phyloP scores from a whole-genome alignment of 768 basidiomycete species.

The Tylopilus felleus region DNA sequence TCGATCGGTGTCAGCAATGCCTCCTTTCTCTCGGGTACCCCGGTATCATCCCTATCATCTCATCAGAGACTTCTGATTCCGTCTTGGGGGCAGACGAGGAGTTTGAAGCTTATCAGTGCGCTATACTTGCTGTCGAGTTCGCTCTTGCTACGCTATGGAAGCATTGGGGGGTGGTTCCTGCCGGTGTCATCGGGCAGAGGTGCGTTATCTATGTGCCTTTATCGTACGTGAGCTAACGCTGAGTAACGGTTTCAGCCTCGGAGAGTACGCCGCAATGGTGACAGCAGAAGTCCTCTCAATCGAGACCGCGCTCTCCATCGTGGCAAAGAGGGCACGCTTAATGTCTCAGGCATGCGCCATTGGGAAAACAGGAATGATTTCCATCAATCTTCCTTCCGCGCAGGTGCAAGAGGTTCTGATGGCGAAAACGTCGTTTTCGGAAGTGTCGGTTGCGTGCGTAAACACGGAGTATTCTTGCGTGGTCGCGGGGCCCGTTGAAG shows the following conservation, averaged over 20 bases:
- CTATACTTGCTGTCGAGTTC: constrained; percentile 61
- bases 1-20: constrained; percentile 57
- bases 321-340: constrained; percentile 56
- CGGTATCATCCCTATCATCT: constrained; percentile 47
- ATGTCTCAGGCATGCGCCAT: constrained; percentile 48
- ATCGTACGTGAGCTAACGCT: neutral
- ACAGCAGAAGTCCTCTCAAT: constrained; percentile 57
- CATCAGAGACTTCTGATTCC: constrained; percentile 20
- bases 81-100: constrained; percentile 32
- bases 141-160: constrained; percentile 63
- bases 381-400: constrained; percentile 40
- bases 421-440: constrained; percentile 32
- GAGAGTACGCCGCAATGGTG: constrained; percentile 72
- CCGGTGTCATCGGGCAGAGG: constrained; percentile 73
- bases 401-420: constrained; percentile 36
- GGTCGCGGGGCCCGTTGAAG: constrained; percentile 50
- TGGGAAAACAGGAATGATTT: constrained; percentile 57
- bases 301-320: constrained; percentile 52
- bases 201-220: constrained; percentile 27
- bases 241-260: constrained; percentile 46
- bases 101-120: constrained; percentile 47
- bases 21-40: constrained; percentile 49
- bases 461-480: constrained; percentile 59
- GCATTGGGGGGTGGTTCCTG: constrained; percentile 61
- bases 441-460: constrained; percentile 54